phyloP scores from a whole-genome alignment of 1,284 basidiomycete genomes.

The Bondarzewia mesenterica region DNA sequence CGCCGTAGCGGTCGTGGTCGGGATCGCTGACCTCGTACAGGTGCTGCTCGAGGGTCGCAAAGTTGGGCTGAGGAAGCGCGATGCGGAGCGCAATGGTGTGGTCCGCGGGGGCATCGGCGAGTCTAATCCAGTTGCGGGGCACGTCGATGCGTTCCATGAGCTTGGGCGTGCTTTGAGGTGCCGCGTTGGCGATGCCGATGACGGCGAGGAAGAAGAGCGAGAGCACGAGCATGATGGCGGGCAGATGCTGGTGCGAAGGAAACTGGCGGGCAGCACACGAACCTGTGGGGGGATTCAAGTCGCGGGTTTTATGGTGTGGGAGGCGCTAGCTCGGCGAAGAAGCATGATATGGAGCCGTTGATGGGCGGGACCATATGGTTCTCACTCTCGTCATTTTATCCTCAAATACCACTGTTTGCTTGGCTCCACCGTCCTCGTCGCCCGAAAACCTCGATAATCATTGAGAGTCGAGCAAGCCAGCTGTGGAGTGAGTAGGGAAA shows the following conservation, averaged over 20 bases:
- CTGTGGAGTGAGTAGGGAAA: too few species aligned
- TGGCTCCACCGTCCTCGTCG: too few species aligned
- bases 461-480: too few species aligned
- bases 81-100: not conserved
- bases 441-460: too few species aligned
- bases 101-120: not conserved
- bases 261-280: not conserved
- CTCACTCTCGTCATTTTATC: too few species aligned
- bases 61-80: not conserved
- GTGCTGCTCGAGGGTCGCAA: not conserved
- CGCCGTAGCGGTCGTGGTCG: not conserved
- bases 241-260: not conserved
- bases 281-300: too few species aligned
- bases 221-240: not conserved
- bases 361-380: too few species aligned
- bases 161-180: not conserved
- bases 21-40: not conserved
- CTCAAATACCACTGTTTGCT: too few species aligned
- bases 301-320: too few species aligned
- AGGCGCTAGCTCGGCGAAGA: too few species aligned
- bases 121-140: not conserved
- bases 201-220: not conserved
- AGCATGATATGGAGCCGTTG: too few species aligned
- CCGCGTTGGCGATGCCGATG: not conserved
- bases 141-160: conserved; percentile 20